phyloP scores from a whole-genome alignment of 768 basidiomycete genomes.

The Mrakia frigida region DNA sequence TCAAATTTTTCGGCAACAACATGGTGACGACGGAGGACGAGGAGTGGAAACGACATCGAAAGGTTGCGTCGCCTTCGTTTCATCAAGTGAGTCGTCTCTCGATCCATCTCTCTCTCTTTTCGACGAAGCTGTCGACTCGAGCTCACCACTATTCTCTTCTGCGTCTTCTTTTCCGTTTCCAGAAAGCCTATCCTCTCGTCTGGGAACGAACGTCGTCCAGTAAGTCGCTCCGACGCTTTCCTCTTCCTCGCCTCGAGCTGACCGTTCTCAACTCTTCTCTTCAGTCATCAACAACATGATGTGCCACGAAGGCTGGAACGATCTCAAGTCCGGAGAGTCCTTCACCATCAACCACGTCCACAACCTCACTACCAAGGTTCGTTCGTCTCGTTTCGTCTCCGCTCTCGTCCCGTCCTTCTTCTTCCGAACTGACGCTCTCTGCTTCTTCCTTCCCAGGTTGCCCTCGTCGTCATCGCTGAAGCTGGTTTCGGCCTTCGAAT shows the following conservation, averaged over 20 bases:
- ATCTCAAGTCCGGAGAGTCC: neutral
- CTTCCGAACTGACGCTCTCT: neutral
- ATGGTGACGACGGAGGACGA: slow-evolving; percentile 50
- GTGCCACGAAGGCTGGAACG: slow-evolving; percentile 43
- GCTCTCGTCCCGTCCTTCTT: neutral
- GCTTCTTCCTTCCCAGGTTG: slow-evolving; percentile 19
- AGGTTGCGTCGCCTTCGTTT: slow-evolving; percentile 51
- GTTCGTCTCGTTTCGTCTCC: neutral
- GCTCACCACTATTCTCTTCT: neutral
- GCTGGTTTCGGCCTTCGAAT: slow-evolving; percentile 42
- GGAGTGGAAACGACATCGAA: slow-evolving; percentile 51
- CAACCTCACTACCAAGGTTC: slow-evolving; percentile 20
- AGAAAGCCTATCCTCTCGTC: slow-evolving; percentile 47
- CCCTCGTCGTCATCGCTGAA: slow-evolving; percentile 39
- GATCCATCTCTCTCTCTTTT: neutral
- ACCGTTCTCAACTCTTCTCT: no score
- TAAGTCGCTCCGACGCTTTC: neutral
- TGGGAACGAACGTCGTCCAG: slow-evolving; percentile 45
- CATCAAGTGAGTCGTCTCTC: slow-evolving; percentile 34
- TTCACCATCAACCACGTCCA: slow-evolving; percentile 32
- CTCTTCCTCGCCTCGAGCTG: slow-evolving; percentile 8
- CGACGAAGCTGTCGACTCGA: neutral
- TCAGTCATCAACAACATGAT: slow-evolving; percentile 49
- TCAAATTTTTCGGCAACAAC: slow-evolving; percentile 50
- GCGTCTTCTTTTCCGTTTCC: neutral